Evolutionary conservation across 164 flowering plant species (phyloP).

Genomic region (Sedum album): DNA sequence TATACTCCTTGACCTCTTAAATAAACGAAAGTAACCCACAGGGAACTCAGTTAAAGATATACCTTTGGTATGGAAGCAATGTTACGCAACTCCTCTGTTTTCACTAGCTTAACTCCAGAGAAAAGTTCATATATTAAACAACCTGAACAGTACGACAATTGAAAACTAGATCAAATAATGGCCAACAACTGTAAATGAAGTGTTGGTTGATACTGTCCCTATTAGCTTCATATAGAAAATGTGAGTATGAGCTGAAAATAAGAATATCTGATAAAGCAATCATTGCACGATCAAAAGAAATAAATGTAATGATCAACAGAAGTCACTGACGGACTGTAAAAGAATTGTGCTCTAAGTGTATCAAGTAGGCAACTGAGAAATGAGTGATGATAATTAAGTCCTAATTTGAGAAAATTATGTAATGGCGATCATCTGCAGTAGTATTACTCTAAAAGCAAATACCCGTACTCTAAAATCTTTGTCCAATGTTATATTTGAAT

Average conservation of each 20-base stretch:
- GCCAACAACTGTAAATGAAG: background rate
- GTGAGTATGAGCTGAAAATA: background rate
- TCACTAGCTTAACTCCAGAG: conserved; percentile 64
- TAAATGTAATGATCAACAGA: background rate
- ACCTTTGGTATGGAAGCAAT: conserved; percentile 87
- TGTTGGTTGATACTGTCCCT: background rate
- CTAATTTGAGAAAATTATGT: background rate
- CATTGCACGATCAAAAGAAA: background rate
- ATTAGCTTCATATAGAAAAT: background rate
- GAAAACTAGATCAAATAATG: background rate
- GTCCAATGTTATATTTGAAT: background rate
- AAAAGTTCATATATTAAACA: conserved; percentile 93
- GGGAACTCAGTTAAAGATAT: background rate
- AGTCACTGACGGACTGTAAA: background rate
- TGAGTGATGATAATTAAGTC: background rate
- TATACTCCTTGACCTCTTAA: conserved; percentile 14
- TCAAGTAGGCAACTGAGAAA: background rate
- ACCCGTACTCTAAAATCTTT: background rate
- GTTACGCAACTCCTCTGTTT: conserved; percentile 81
- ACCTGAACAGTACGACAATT: conserved; percentile 31
- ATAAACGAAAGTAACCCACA: background rate
- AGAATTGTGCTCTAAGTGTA: background rate
- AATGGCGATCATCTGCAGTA: too few species aligned
- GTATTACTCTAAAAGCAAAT: background rate
- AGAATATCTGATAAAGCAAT: background rate